phyloP scores from a whole-genome alignment of 2,329 filamentous ascomycete species.

The Colletotrichum musae region DNA sequence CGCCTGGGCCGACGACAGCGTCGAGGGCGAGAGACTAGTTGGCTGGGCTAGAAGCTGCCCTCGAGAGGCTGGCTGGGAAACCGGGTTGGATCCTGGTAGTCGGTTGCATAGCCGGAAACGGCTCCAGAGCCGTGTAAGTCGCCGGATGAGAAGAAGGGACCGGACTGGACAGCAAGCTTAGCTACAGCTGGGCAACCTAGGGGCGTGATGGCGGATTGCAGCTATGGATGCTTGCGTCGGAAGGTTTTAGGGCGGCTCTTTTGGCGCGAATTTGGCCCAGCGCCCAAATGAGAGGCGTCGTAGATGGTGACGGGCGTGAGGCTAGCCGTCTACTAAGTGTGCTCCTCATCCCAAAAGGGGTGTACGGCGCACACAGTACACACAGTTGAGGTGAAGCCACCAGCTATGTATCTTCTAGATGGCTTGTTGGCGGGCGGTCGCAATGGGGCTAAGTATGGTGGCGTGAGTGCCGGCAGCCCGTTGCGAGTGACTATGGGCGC shows the following conservation, averaged over 20 bases:
- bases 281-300: slow-evolving; percentile 4
- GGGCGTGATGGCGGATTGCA: slow-evolving; percentile 18
- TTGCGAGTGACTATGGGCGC: slow-evolving; percentile 22
- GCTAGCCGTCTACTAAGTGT: slow-evolving; percentile 6
- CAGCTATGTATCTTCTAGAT: slow-evolving; percentile 18
- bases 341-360: slow-evolving; percentile 1
- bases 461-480: slow-evolving; percentile 22
- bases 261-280: background rate
- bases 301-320: slow-evolving; percentile 24
- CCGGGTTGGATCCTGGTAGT: background rate
- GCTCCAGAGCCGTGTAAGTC: slow-evolving; percentile 1
- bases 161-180: slow-evolving; percentile 7
- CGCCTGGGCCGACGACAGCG: slow-evolving; percentile 6
- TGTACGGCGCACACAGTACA: slow-evolving; percentile 33
- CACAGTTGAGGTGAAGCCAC: slow-evolving; percentile 20
- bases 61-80: slow-evolving; percentile 27
- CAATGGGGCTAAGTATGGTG: slow-evolving; percentile 23
- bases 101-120: slow-evolving; percentile 18
- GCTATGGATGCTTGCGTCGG: slow-evolving; percentile 27
- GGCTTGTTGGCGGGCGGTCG: slow-evolving; percentile 33
- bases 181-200: slow-evolving; percentile 18
- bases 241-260: slow-evolving; percentile 16
- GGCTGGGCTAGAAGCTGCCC: slow-evolving; percentile 7
- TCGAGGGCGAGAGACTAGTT: slow-evolving; percentile 12
- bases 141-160: slow-evolving; percentile 30